These are phyloP conservation scores for Salvia splendens DNA, from an alignment of 257 asterid species.

Conservation along the genomic window DNA sequence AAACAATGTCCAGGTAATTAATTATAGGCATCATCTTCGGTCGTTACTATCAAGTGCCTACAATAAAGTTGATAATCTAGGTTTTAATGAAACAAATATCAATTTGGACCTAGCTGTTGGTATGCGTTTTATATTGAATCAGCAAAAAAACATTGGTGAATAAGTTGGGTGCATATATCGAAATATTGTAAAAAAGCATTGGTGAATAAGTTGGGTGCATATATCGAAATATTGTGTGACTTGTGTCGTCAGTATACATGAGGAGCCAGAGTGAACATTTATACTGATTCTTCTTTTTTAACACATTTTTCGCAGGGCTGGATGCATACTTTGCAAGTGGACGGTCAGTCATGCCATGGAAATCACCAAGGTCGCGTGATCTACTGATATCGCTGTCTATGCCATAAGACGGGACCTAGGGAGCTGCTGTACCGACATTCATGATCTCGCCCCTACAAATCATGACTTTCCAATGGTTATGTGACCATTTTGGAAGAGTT, in stretches of 20 bases:
- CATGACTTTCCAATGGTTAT: neutral
- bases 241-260: neutral
- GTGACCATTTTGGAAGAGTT: neutral
- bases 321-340: neutral
- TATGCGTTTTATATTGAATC: neutral
- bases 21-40: neutral
- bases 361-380: neutral
- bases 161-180: no score
- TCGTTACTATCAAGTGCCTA: neutral
- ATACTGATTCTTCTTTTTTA: neutral
- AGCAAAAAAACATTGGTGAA: neutral
- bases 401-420: neutral
- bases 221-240: neutral
- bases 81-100: neutral
- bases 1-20: constrained; percentile 4
- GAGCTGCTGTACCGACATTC: neutral
- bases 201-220: neutral
- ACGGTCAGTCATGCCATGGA: neutral
- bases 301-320: neutral
- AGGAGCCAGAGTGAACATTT: neutral
- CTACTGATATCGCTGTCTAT: neutral
- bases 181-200: neutral
- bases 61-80: neutral
- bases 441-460: neutral
- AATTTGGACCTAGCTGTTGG: neutral